Conservation (phyloP, 1,284 basidiomycete genomes). For the Ceratorhiza oryzae-sativae region DNA sequence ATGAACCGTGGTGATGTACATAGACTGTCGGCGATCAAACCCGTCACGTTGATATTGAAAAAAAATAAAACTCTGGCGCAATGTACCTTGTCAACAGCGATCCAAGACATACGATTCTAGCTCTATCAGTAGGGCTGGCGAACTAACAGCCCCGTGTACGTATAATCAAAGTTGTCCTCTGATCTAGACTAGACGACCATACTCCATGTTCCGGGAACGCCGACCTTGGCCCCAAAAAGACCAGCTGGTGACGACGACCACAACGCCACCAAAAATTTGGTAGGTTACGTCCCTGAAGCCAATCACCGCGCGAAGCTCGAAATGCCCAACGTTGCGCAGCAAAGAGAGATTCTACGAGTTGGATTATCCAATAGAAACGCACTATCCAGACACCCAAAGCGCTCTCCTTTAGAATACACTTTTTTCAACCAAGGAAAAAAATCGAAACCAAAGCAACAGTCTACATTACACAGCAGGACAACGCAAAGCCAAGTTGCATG, state of each 20-base stretch:
- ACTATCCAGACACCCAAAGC: not conserved
- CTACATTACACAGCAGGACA: constrained; percentile 1
- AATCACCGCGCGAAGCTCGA: not conserved
- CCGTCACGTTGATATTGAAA: no score
- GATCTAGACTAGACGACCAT: no score
- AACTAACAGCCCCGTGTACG: no score
- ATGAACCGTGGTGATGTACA: no score
- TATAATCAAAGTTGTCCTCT: no score
- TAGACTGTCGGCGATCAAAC: no score
- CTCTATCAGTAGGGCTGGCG: no score
- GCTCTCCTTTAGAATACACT: constrained; percentile 15
- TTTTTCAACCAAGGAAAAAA: not conserved
- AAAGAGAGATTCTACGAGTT: not conserved
- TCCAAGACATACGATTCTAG: no score
- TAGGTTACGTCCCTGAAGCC: not conserved
- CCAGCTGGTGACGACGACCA: not conserved
- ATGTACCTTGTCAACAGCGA: no score
- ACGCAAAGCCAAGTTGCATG: not conserved
- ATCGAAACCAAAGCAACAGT: not conserved
- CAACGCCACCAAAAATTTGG: not conserved
- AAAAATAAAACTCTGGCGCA: no score
- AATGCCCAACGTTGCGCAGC: not conserved
- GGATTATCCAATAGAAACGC: not conserved
- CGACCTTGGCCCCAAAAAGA: no score
- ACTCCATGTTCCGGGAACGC: no score